Evolutionary conservation across 805 yeast species (phyloP).

Genomic region (Myxozyma sirexii): DNA sequence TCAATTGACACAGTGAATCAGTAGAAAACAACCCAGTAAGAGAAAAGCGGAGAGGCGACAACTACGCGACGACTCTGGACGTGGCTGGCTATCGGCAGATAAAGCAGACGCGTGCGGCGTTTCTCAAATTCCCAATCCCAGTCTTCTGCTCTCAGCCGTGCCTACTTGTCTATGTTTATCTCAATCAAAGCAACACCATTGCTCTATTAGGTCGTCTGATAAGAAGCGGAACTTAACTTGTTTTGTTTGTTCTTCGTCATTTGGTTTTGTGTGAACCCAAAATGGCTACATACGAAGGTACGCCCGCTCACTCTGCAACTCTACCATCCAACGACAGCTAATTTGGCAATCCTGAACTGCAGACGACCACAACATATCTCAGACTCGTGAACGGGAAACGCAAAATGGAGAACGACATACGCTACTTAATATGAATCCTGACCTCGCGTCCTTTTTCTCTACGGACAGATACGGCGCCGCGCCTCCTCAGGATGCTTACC

Average conservation of each 20-base stretch:
- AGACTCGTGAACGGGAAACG: neutral
- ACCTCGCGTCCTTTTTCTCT: conserved; percentile 31
- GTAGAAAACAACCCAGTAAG: too few species aligned
- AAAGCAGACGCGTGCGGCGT: neutral
- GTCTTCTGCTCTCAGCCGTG: neutral
- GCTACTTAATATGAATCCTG: conserved; percentile 25
- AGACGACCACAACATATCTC: conserved; percentile 31
- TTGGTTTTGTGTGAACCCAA: too few species aligned
- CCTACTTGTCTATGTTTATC: neutral
- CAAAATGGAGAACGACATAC: conserved; percentile 18
- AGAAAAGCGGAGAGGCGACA: too few species aligned
- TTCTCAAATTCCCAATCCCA: neutral
- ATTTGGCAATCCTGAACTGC: neutral
- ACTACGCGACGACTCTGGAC: too few species aligned
- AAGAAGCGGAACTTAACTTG: too few species aligned
- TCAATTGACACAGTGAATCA: too few species aligned
- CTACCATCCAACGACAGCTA: neutral
- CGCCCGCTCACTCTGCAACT: neutral
- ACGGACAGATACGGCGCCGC: conserved; percentile 9
- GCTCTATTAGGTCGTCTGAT: neutral
- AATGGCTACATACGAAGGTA: conserved; percentile 35
- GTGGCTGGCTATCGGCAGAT: too few species aligned
- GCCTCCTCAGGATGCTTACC: conserved; percentile 9
- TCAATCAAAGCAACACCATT: neutral
- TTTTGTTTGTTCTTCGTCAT: too few species aligned